Evolutionary conservation across 495 filamentous ascomycete genomes (phyloP).

Genomic region (Xylaria acuta): DNA sequence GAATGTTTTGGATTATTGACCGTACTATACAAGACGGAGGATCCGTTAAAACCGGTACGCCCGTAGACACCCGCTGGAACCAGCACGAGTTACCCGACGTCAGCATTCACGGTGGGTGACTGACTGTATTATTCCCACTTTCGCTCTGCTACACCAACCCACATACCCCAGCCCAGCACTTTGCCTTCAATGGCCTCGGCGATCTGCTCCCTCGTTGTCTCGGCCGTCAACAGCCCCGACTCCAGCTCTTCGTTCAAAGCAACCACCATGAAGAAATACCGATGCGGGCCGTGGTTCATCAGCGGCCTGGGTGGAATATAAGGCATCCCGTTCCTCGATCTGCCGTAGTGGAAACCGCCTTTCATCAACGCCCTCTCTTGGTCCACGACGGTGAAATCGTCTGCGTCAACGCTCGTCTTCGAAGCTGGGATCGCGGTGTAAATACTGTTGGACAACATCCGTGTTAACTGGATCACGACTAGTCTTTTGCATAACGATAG

Average conservation of each 20-base stretch:
- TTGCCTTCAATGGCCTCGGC: constrained; percentile 39
- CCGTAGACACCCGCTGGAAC: neutral
- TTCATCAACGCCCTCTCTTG: constrained; percentile 19
- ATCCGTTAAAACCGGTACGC: constrained; percentile 17
- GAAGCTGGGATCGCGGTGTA: constrained; percentile 52
- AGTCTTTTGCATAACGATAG: neutral
- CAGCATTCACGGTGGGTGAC: neutral
- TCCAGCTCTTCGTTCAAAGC: constrained; percentile 51
- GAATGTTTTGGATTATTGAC: neutral
- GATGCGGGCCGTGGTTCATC: constrained; percentile 55
- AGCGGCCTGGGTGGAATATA: constrained; percentile 52
- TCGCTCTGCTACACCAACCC: constrained; percentile 57
- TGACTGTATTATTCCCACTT: constrained; percentile 38
- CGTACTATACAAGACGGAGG: neutral
- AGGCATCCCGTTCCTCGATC: constrained; percentile 44
- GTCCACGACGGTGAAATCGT: constrained; percentile 47
- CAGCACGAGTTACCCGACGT: constrained; percentile 9
- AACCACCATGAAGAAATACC: constrained; percentile 59
- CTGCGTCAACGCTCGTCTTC: constrained; percentile 43
- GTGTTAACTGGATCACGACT: neutral
- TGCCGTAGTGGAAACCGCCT: constrained; percentile 55
- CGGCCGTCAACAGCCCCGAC: constrained; percentile 38
- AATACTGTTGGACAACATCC: constrained; percentile 37
- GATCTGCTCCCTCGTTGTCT: constrained; percentile 51
- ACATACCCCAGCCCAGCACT: constrained; percentile 53